Base-by-base conservation (phyloP, 2,329 filamentous ascomycete species). In the Huntiella savannae region DNA sequence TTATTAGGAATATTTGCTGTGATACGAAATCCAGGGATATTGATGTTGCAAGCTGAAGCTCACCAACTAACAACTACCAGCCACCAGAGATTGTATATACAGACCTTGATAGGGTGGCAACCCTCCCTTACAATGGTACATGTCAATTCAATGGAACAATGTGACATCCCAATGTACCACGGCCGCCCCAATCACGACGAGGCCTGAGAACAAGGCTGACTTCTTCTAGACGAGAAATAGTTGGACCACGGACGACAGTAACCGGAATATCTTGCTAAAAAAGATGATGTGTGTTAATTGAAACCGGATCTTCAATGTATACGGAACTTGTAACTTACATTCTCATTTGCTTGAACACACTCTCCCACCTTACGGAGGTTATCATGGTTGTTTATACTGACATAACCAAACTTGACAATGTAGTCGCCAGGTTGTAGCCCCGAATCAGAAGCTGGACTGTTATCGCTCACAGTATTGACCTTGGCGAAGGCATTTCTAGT, bases 81-180 rank as follows among this genome's bases (percentile, higher is more conserved):
- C 22, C 22, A 28, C 22, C 22, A 5, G 22, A 28, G 22, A 40
- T 16, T 40, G 22, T 22, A 40, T 40, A 40, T 22, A 22, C 17
- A 16, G 38, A 40, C 22, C 16, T n/a, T 40, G 11, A 3, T 16
- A 11, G 4, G 17, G 15, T 12, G 17, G 10, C 38, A 16, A 2
- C 38, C n/a, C 12, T 40, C 37, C 15, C 11, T 10, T 16, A 17
- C 37, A 12, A 40, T 11, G 7, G 8, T 40, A 40, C 38, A n/a
- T 19, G 38, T 28, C 16, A 40, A 19, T 36, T 44, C 41, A 44
- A 16, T 37, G 36, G 85, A 53, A 94, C 63, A 52, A 96, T 73
- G 64, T 95, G 87, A 60, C 88, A 98, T 46, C 88, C 88, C 55
- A 98, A 65, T 59, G 92, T 65, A 10, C 88, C 91, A 60, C 85